Conservation (phyloP, 345 rosid species). For the Corymbia maculata region DNA sequence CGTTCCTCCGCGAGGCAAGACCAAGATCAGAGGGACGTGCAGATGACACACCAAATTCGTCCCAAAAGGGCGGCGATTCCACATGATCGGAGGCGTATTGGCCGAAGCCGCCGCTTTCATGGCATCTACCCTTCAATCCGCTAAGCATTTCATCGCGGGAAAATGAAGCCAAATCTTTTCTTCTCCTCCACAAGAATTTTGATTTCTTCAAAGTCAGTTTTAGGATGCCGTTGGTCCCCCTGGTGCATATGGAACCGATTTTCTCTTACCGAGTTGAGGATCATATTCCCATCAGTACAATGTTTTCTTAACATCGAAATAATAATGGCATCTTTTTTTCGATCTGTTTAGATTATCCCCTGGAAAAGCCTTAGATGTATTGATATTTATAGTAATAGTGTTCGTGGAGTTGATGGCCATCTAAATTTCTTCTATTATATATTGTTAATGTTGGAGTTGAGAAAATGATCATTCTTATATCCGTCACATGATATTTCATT, state of each 20-base stretch:
- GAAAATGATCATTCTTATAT: no score
- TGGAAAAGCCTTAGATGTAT: background rate
- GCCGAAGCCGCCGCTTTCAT: background rate
- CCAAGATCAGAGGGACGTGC: constrained; percentile 28
- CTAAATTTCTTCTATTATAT: no score
- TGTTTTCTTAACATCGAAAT: no score
- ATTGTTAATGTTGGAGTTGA: background rate
- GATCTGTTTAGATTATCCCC: background rate
- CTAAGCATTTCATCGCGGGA: constrained; percentile 19
- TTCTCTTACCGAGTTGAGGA: background rate
- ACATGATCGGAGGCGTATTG: constrained; percentile 50
- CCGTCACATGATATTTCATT: background rate
- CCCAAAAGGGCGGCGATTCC: constrained; percentile 3
- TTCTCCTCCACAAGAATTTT: background rate
- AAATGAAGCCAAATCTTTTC: background rate
- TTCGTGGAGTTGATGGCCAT: background rate
- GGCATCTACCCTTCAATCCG: constrained; percentile 38
- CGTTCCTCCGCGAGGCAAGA: constrained; percentile 43
- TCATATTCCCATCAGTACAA: background rate
- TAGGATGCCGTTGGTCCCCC: background rate
- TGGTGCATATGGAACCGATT: background rate
- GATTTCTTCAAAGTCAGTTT: background rate
- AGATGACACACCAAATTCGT: constrained; percentile 34
- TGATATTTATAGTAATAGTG: background rate
- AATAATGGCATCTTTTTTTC: background rate